Evolutionary conservation across 345 rosid genomes (phyloP).

Genomic region (Bretschneidera sinensis): DNA sequence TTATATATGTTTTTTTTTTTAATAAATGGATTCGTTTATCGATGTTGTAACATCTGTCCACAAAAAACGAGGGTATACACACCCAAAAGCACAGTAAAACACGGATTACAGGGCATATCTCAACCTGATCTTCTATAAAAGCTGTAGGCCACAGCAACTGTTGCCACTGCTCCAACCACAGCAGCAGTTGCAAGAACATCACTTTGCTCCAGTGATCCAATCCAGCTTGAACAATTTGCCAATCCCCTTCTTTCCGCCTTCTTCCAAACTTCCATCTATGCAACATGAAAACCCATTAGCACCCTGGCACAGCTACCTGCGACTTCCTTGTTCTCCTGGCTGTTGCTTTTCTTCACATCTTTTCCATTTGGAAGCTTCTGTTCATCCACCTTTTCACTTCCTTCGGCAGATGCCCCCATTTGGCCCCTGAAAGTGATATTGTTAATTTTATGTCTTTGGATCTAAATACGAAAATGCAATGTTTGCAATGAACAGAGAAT

Average conservation of each 20-base stretch:
- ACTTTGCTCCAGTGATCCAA: conserved; percentile 48
- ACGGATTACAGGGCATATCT: conserved; percentile 19
- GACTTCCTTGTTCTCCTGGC: conserved; percentile 24
- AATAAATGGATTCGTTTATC: not conserved
- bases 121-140: conserved; percentile 55
- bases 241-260: conserved; percentile 26
- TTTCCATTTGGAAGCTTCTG: conserved; percentile 40
- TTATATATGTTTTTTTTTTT: too few species aligned
- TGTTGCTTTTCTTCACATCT: conserved; percentile 16
- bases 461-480: not conserved
- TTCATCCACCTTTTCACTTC: conserved; percentile 29
- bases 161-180: conserved; percentile 64
- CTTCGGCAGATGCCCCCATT: conserved; percentile 45
- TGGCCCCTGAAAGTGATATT: conserved; percentile 57
- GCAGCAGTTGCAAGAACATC: conserved; percentile 57
- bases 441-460: conserved; percentile 4
- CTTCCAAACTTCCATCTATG: conserved; percentile 40
- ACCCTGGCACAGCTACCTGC: conserved; percentile 68
- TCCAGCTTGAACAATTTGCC: conserved; percentile 36
- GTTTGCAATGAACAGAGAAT: conserved; percentile 2
- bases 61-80: conserved; percentile 20
- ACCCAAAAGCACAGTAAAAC: conserved; percentile 17
- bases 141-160: conserved; percentile 64
- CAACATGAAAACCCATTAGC: conserved; percentile 71
- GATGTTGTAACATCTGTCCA: conserved; percentile 11